phyloP scores from a whole-genome alignment of 306 rosid species.

The Hippophae tibetana region DNA sequence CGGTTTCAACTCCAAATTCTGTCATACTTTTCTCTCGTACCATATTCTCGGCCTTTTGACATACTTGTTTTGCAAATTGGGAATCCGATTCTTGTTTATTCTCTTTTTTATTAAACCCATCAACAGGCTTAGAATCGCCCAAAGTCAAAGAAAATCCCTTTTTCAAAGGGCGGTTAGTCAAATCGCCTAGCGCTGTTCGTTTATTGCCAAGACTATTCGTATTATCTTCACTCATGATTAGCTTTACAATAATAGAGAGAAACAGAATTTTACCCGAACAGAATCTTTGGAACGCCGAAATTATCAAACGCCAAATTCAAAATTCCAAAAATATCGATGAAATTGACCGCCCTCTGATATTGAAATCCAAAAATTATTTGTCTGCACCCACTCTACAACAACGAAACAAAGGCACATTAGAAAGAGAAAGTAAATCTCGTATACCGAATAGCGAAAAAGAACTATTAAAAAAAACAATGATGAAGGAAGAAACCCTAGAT shows the following conservation, averaged over 20 bases:
- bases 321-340: neutral
- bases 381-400: neutral
- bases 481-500: constrained; percentile 3
- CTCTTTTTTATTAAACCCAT: constrained; percentile 6
- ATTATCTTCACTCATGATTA: constrained; percentile 39
- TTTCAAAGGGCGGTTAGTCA: constrained; percentile 48
- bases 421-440: neutral
- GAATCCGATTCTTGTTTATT: constrained; percentile 18
- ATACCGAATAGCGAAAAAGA: neutral
- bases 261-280: constrained; percentile 4
- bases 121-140: constrained; percentile 29
- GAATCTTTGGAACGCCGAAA: neutral
- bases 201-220: constrained; percentile 24
- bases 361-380: neutral
- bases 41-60: constrained; percentile 21
- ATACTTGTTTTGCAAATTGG: constrained; percentile 23
- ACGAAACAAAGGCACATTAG: neutral
- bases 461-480: neutral
- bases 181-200: constrained; percentile 46
- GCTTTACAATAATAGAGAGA: constrained; percentile 1
- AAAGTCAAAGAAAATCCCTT: constrained; percentile 39
- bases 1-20: constrained; percentile 5
- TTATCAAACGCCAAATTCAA: constrained; percentile 3
- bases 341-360: neutral
- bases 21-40: constrained; percentile 19